Percentiles rank a stretch among this genome's conserved stretches.
Evolutionary conservation across 805 yeast species (phyloP).

Genomic region (Kodamaea kaohsiungensis): DNA sequence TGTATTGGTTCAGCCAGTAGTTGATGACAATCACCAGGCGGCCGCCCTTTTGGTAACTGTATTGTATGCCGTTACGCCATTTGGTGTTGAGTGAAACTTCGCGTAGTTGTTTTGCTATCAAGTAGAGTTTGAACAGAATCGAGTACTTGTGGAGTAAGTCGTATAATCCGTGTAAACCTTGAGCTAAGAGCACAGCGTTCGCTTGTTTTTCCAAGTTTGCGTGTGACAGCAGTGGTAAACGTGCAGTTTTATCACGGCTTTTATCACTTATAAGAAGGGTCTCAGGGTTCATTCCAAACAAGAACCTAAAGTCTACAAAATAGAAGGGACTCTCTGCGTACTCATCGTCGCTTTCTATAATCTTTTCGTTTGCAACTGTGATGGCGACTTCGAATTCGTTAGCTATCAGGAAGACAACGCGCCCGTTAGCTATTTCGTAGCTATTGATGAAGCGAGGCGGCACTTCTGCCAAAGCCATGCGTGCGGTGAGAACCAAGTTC

Average conservation of each 20-base stretch:
- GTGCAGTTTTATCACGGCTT: conserved; percentile 4
- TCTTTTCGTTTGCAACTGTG: conserved; percentile 64
- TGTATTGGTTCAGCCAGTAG: conserved; percentile 58
- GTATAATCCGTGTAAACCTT: conserved; percentile 54
- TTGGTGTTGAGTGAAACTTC: conserved; percentile 44
- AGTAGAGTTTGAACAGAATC: conserved; percentile 62
- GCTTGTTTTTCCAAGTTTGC: conserved; percentile 54
- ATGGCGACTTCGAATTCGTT: conserved; percentile 63
- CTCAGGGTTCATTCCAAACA: conserved; percentile 49
- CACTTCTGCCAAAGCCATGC: conserved; percentile 68
- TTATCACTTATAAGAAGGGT: conserved; percentile 31
- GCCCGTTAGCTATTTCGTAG: conserved; percentile 72
- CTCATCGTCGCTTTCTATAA: conserved; percentile 54
- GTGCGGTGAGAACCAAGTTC: conserved; percentile 69
- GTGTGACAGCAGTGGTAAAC: conserved; percentile 31
- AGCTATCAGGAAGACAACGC: conserved; percentile 63
- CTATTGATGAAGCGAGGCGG: conserved; percentile 61
- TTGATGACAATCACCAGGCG: conserved; percentile 51
- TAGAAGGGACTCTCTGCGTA: conserved; percentile 61
- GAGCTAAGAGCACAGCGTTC: conserved; percentile 50
- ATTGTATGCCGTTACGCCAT: conserved; percentile 65
- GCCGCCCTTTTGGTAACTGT: conserved; percentile 50
- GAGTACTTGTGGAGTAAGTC: conserved; percentile 59
- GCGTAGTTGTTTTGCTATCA: conserved; percentile 58
- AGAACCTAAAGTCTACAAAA: conserved; percentile 72